A percentile compares a stretch with the other conserved stretches of the same genome.
phyloP scores from a whole-genome alignment of 805 yeast species.

The Yamadazyma kitorensis region DNA sequence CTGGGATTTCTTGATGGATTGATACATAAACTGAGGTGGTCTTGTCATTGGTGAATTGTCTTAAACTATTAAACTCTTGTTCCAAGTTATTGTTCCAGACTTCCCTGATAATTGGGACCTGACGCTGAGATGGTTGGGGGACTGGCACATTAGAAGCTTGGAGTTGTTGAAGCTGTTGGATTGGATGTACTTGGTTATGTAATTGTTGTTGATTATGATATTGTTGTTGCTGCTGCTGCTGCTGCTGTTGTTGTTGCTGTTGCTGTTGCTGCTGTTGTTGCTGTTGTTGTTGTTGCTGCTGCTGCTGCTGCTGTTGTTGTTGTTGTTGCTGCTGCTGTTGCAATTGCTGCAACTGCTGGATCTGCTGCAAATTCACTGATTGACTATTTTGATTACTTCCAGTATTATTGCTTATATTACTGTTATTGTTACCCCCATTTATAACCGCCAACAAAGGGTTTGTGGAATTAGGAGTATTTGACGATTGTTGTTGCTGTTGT shows the following conservation, averaged over 20 bases:
- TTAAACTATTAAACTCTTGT: conserved; percentile 59
- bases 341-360: conserved; percentile 23
- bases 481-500: conserved; percentile 22
- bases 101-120: conserved; percentile 58
- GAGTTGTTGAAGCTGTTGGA: conserved; percentile 17
- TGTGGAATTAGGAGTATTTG: conserved; percentile 18
- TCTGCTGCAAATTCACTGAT: conserved; percentile 29
- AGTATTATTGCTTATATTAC: conserved; percentile 11
- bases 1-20: conserved; percentile 91
- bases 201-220: conserved; percentile 19
- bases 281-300: conserved; percentile 19
- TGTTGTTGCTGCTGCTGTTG: conserved; percentile 20
- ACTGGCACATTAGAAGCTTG: conserved; percentile 7
- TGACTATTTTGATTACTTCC: conserved; percentile 20
- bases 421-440: conserved; percentile 25
- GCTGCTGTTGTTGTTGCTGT: conserved; percentile 14
- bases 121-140: conserved; percentile 17
- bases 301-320: conserved; percentile 23
- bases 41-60: conserved; percentile 55
- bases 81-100: conserved; percentile 74
- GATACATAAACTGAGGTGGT: conserved; percentile 50
- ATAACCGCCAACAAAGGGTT: conserved; percentile 38
- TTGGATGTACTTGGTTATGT: conserved; percentile 14
- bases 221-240: conserved; percentile 17
- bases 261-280: conserved; percentile 23